Conservation (phyloP, 257 asterid species). For the Lycium ferocissimum region DNA sequence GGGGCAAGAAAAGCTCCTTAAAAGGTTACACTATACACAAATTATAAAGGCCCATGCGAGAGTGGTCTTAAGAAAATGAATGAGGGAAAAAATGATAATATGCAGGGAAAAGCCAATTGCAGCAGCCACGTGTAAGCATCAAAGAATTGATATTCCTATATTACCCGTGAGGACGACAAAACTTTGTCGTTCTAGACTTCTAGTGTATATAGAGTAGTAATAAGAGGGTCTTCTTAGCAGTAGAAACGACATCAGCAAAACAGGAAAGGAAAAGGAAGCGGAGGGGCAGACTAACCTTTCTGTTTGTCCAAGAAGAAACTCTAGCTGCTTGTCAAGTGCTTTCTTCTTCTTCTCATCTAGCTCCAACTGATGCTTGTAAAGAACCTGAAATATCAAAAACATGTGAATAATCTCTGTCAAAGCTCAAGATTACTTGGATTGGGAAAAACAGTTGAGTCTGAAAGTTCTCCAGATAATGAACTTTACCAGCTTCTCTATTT, state of each 20-base stretch:
- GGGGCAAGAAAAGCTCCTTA: no score
- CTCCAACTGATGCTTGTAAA: slow-evolving; percentile 92
- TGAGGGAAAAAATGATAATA: not conserved
- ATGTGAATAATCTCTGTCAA: slow-evolving; percentile 32
- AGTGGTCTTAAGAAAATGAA: no score
- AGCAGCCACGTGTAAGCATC: not conserved
- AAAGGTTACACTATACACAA: no score
- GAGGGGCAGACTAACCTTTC: slow-evolving; percentile 63
- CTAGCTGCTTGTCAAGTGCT: slow-evolving; percentile 93
- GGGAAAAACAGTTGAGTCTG: slow-evolving; percentile 18
- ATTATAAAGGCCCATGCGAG: no score
- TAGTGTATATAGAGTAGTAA: not conserved
- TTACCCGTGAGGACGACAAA: not conserved
- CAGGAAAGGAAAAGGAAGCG: not conserved
- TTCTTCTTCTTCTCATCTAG: slow-evolving; percentile 92
- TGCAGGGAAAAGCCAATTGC: not conserved
- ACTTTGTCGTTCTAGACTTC: not conserved
- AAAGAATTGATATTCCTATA: not conserved
- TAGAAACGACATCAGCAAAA: not conserved
- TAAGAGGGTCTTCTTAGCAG: slow-evolving; percentile 16
- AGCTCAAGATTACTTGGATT: slow-evolving; percentile 11
- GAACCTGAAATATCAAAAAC: slow-evolving; percentile 63
- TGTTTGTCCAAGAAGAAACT: slow-evolving; percentile 98
- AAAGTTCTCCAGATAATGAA: slow-evolving; percentile 35
- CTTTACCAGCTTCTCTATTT: slow-evolving; percentile 94